Evolutionary conservation across 2,329 filamentous ascomycete species (phyloP), one percentile per base, ranked within the genome.

Genomic region (Fusarium sp.): DNA sequence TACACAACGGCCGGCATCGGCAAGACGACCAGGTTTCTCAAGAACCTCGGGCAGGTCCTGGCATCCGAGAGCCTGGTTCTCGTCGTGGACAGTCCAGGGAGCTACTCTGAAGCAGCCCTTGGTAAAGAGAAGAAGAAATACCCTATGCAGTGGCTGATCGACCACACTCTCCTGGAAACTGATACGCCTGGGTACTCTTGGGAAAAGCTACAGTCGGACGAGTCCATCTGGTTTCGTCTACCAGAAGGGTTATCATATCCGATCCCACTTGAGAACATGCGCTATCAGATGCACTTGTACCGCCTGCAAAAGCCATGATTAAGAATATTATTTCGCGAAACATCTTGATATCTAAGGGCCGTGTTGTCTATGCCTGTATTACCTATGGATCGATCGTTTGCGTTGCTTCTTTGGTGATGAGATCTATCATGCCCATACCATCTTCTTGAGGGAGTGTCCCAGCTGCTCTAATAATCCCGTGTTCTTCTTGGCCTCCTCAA

Each of bases 61-160:
- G 79, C 83, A 1, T 61, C 81, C 0, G 90, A 88, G 1, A 87
- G 92, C 4, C 77, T 95, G 37, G 81, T 98, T 2, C 85, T 98
- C 0, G 92, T 98, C 4, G 90, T 97, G 6, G 95, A 99, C 77
- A 97, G 93, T 71, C 93, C 96, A 0, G 96, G 96, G 1, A 96
- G 91, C 78, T 98, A 98, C 78, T 96, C 94, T 1, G 93, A 94
- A 58, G 86, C 96, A 5, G 87, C 87, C 0, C 78, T 97, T 1
- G 90, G 90, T 6, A 85, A 84, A 63, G 82, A 84, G 43, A 80
- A 80, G 73, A 86, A 86, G 66, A 88, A 86, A 63, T 98, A 98
- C 76, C 95, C 95, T 0, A 98, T 97, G 94, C 90, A 92, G 72
- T 97, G 94, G 90, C 82, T 99, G 17, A 82, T 99, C 4, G 91